Evolutionary conservation across 1,284 basidiomycete genomes (phyloP), one percentile per base, ranked within the genome.

Genomic region (Agroathelia rolfsii): DNA sequence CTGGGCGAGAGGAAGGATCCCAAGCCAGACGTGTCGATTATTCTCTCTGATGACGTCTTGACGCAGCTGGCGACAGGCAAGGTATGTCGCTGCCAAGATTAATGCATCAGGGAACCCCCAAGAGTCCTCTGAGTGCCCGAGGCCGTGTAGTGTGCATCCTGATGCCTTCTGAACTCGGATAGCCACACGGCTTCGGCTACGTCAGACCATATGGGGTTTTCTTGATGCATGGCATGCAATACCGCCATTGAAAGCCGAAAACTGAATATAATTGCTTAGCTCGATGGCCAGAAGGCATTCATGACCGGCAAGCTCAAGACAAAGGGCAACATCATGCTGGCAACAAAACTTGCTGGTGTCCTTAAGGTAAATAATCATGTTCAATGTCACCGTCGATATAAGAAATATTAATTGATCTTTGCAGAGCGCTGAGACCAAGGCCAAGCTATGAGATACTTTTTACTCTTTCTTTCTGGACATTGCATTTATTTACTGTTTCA

Each of bases 251-350:
- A n/a, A n/a, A n/a, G n/a, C n/a, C n/a, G n/a, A n/a, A n/a, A n/a
- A n/a, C n/a, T 5, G 12, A 13, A 11, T 25, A 24, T 32, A 6
- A 4, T 16, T 30, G 3, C 40, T 3, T 41, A 82, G 80, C 59
- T 79, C 19, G 81, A 87, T 47, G 89, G 86, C 6, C 92, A 95
- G 57, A 92, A 89, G 56, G 88, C 87, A 14, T 93, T 90, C 65
- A 88, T 93, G 84, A 86, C 84, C 10, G 89, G 90, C 13, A 85
- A 86, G 52, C 70, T 94, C 39, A 83, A 84, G 69, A 80, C 80
- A 11, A 80, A 73, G 53, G 84, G 84, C 31, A 88, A 88, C 58
- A 76, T 87, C 55, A 87, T 88, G 83, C 68, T 88, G 38, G 83
- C 85, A 5, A 90, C 86, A 23, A 94, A 93, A 59, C 81, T 94